A percentile compares a stretch with the other conserved stretches of the same genome.
These are phyloP conservation scores for Calonectria leucothoes DNA, from an alignment of 2,329 filamentous ascomycete species.

Conservation along the genomic window DNA sequence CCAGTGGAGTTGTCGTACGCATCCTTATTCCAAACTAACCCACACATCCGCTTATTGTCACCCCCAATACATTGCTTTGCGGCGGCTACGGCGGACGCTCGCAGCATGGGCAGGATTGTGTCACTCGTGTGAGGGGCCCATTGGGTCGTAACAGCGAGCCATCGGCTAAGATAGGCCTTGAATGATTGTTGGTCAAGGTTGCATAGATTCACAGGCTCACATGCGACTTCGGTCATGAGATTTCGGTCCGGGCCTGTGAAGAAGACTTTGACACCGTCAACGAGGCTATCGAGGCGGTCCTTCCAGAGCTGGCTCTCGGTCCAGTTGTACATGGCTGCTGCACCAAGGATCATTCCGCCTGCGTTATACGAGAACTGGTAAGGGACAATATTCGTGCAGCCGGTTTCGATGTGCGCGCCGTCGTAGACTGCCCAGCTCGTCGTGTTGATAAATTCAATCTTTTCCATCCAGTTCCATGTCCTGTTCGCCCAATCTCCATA, in stretches of 20 bases:
- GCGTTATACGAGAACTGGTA: conserved; percentile 79
- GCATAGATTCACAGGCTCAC: conserved; percentile 71
- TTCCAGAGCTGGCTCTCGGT: conserved; percentile 65
- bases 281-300: conserved; percentile 66
- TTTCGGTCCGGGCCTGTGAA: conserved; percentile 63
- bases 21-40: conserved; percentile 68
- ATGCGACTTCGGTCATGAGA: conserved; percentile 75
- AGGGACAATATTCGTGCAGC: conserved; percentile 68
- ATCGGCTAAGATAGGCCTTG: conserved; percentile 72
- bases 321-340: conserved; percentile 77
- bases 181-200: conserved; percentile 73
- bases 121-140: conserved; percentile 70
- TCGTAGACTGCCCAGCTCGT: conserved; percentile 71
- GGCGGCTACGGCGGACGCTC: conserved; percentile 67
- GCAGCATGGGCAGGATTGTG: conserved; percentile 64
- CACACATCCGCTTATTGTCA: conserved; percentile 67
- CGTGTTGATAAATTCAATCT: conserved; percentile 66
- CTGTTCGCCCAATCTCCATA: conserved; percentile 83
- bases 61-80: conserved; percentile 69
- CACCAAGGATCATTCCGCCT: conserved; percentile 73
- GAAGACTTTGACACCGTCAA: conserved; percentile 65
- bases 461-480: conserved; percentile 76
- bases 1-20: conserved; percentile 70
- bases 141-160: conserved; percentile 71
- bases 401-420: conserved; percentile 66